Evolutionary conservation across 2,329 filamentous ascomycete genomes (phyloP).

Genomic region (Penicillium sp.): DNA sequence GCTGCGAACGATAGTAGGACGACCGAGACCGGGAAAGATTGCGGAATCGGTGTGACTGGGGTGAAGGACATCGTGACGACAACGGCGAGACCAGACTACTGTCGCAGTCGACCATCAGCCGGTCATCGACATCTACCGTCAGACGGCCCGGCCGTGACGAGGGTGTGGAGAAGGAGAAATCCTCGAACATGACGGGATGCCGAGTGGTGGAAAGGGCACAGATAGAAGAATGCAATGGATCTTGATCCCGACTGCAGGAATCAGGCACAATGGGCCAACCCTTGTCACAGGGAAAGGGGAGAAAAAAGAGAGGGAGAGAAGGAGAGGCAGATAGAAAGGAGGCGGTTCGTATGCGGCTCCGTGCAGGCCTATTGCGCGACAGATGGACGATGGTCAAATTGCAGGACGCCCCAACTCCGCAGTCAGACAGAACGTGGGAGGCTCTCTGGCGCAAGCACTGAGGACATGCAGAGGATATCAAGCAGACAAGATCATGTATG

Average conservation of each 20-base stretch:
- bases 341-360: background rate
- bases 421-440: constrained; percentile 5
- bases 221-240: background rate
- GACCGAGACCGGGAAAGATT: constrained; percentile 29
- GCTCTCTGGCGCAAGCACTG: no score
- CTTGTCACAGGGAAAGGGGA: no score
- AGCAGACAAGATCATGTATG: no score
- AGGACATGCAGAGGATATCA: no score
- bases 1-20: constrained; percentile 30
- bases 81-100: constrained; percentile 36
- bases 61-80: constrained; percentile 40
- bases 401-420: constrained; percentile 9
- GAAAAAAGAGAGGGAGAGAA: no score
- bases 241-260: no score
- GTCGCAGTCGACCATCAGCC: constrained; percentile 33
- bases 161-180: constrained; percentile 38
- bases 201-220: background rate
- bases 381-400: no score
- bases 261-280: no score
- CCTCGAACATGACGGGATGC: constrained; percentile 34
- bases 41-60: constrained; percentile 30
- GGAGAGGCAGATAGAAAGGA: background rate
- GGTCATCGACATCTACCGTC: constrained; percentile 29
- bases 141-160: constrained; percentile 27
- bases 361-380: no score